Base-by-base conservation (phyloP, 2,329 filamentous ascomycete species). In the Arthrobotrys iridis region DNA sequence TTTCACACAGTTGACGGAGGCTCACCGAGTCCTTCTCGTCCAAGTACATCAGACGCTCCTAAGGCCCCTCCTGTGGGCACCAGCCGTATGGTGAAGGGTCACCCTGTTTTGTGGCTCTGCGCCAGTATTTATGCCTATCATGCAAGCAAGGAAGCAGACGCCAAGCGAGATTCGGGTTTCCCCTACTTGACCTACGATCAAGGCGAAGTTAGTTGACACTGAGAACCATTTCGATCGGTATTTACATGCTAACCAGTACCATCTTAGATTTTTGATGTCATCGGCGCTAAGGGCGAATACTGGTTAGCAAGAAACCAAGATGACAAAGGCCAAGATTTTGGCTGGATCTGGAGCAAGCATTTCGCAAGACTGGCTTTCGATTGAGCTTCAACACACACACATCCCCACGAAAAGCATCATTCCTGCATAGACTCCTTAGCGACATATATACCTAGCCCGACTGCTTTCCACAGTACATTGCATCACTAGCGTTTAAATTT, bases 271-370 rank as follows among this genome's bases (percentile, higher is more conserved):
- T 85, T 79, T 84, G 86, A 79, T 85, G 78, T 99, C 62, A 93
- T 99, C 80, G 95, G 91, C 28, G 93, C 97, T 82, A 97, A 97
- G 82, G 95, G 95, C 77, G 95, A 99, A 84, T 87, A 98, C 55
- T 99, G 95, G 95, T 88, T 99, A 68, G 95, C 95, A 62, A 93
- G 93, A 82, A 99, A 99, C 81, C 95, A 99, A 83, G 95, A 99
- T 80, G 95, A 99, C 82, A 84, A 88, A 0, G 86, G 85, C 8
- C 87, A 91, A 77, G 87, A 89, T 77, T 89, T 98, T 33, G 95
- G 95, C 59, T 99, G 95, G 95, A 97, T 99, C 80, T 99, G 95
- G 95, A 96, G 93, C 80, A 97, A 97, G 82, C 95, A 99, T 84
- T 99, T 99, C 85, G 91, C 91, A 43, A 85, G 85, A 64, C 80